Percentiles rank a stretch among this genome's conserved stretches.
phyloP scores from a whole-genome alignment of 2,329 filamentous ascomycete genomes.

The Orbilia quercus region DNA sequence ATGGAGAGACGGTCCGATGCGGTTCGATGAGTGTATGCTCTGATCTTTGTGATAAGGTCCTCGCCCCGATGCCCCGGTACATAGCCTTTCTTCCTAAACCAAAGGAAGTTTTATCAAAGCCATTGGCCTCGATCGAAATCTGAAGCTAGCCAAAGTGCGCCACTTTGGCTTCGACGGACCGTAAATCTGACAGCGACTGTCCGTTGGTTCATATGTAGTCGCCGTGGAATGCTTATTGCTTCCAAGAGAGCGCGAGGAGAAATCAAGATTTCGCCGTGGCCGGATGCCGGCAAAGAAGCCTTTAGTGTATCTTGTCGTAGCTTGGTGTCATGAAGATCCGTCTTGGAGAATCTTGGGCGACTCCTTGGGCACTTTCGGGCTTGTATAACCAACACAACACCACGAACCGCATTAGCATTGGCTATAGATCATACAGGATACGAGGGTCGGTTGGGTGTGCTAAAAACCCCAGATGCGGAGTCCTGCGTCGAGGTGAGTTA shows the following conservation, averaged over 20 bases:
- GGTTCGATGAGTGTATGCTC: slow-evolving; percentile 13
- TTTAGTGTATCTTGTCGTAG: neutral
- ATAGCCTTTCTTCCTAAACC: too few species aligned
- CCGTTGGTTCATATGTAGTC: neutral
- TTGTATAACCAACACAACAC: slow-evolving; percentile 35
- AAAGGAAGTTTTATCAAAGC: too few species aligned
- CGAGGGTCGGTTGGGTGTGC: neutral
- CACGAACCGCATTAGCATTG: too few species aligned
- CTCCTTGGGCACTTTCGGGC: slow-evolving; percentile 15
- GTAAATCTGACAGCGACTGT: too few species aligned
- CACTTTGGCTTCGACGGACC: too few species aligned
- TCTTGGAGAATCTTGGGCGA: slow-evolving; percentile 37
- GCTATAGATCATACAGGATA: neutral
- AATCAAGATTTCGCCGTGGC: slow-evolving; percentile 52
- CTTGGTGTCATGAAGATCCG: slow-evolving; percentile 32
- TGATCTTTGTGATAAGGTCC: neutral
- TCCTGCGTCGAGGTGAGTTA: neutral
- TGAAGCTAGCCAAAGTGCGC: too few species aligned
- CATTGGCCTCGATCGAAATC: too few species aligned
- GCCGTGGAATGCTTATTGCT: slow-evolving; percentile 1
- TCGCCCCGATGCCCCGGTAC: neutral
- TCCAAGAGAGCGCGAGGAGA: slow-evolving; percentile 30
- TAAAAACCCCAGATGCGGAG: slow-evolving; percentile 15
- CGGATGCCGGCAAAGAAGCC: slow-evolving; percentile 41
- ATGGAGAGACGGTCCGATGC: slow-evolving; percentile 44